Conservation (phyloP, 345 rosid genomes). For the Carallia pectinifolia region DNA sequence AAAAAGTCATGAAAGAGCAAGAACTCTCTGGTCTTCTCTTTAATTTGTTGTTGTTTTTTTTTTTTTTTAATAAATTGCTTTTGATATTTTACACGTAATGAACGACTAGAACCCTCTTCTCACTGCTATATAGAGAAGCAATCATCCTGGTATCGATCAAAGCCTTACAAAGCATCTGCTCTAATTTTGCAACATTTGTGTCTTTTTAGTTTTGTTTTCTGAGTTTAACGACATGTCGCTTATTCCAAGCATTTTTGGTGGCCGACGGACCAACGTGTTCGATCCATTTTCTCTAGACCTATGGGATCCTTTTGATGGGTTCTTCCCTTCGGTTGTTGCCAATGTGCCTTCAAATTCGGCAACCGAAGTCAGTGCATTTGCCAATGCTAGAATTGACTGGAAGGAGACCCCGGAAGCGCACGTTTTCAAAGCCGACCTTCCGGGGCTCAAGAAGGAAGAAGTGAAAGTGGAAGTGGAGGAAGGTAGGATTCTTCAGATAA, state of each 20-base stretch:
- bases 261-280: slow-evolving; percentile 16
- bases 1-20: too few relatives aligned
- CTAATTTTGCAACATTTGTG: too few relatives aligned
- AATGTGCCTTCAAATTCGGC: slow-evolving; percentile 2
- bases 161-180: too few relatives aligned
- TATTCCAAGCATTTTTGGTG: slow-evolving; percentile 22
- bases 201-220: neutral
- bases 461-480: slow-evolving; percentile 31
- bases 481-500: slow-evolving; percentile 24
- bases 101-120: too few relatives aligned
- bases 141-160: too few relatives aligned
- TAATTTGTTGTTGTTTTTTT: too few relatives aligned
- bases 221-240: slow-evolving; percentile 14
- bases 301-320: slow-evolving; percentile 17
- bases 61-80: too few relatives aligned
- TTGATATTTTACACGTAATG: too few relatives aligned
- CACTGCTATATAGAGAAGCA: too few relatives aligned
- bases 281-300: slow-evolving; percentile 21
- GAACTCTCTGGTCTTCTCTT: too few relatives aligned
- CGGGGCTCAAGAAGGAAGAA: slow-evolving; percentile 23
- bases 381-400: slow-evolving; percentile 23
- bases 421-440: slow-evolving; percentile 30
- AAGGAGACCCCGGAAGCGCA: slow-evolving; percentile 29
- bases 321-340: neutral
- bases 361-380: slow-evolving; percentile 13